Base-by-base conservation (phyloP, 495 filamentous ascomycete species). In the Podospora bellae-mahoneyi region DNA sequence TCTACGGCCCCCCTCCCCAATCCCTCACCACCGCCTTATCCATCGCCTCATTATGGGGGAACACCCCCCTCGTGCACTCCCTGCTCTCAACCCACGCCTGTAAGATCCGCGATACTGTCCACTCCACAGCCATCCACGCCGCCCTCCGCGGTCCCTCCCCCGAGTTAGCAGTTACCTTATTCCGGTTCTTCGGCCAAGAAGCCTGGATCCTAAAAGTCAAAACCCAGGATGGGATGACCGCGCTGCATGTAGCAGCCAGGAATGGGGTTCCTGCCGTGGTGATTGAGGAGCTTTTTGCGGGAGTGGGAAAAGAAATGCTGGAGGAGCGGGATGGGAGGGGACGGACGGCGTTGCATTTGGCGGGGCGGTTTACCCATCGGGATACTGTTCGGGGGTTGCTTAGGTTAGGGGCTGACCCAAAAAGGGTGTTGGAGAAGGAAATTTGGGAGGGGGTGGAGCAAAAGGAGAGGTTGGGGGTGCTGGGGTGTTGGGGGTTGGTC, bases 301-400 rank as follows among this genome's bases (percentile, higher is more conserved):
- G 39, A 10, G 13, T 13, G 10, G 27, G 61, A n/a, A 39, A 5
- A 3, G 32, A 32, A 20, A 63, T 13, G n/a, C 26, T 61, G n/a
- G 57, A 4, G 63, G 68, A 6, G 68, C 57, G 19, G 57, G 68
- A 69, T 28, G 26, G 28, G 10, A 10, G 54, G 23, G 48, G 64
- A 19, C 48, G 68, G 26, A 65, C 68, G 34, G 56, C 68, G 6
- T 44, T 69, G 39, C 64, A 66, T 57, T 66, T 69, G 68, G 68
- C 63, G 2, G 63, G 56, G 3, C 30, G 68, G 63, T 69, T 39
- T 54, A 63, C 28, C 13, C 32, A 48, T 10, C 15, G 18, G 16
- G 32, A 63, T 13, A 13, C 30, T 0, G 16, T 63, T 2, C 5
- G 34, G 28, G 28, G 27, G 28, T 19, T 63, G 61, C 16, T 63